These are phyloP conservation scores for Sarocladium oryzae DNA, from an alignment of 2,329 filamentous ascomycete species.

Conservation along the genomic window DNA sequence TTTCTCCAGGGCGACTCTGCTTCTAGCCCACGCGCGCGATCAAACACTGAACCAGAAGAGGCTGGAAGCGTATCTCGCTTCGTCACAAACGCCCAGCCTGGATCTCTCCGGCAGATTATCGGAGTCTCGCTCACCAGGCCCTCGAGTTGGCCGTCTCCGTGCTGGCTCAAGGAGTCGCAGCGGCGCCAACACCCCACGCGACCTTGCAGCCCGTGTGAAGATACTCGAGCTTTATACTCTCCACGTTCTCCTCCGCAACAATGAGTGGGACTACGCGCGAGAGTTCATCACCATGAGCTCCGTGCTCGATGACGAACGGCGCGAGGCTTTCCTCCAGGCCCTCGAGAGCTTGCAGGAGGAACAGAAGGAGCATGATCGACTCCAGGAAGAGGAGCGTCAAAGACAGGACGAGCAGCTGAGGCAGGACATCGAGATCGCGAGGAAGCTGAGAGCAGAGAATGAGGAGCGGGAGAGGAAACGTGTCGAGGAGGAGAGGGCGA, in stretches of 20 bases:
- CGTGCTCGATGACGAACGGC: constrained; percentile 84
- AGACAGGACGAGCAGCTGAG: constrained; percentile 51
- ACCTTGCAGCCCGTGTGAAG: constrained; percentile 79
- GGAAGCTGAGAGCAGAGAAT: constrained; percentile 49
- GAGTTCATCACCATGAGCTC: constrained; percentile 86
- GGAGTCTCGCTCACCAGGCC: constrained; percentile 31
- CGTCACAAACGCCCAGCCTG: constrained; percentile 65
- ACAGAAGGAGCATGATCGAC: constrained; percentile 63
- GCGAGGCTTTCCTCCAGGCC: constrained; percentile 82
- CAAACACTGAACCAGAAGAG: constrained; percentile 81
- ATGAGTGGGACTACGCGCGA: constrained; percentile 91
- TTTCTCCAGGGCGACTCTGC: constrained; percentile 65
- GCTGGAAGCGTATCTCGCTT: constrained; percentile 82
- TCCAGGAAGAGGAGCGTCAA: constrained; percentile 52
- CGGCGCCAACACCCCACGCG: constrained; percentile 75
- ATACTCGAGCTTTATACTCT: constrained; percentile 93
- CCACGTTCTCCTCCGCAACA: constrained; percentile 87
- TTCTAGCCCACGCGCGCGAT: constrained; percentile 81
- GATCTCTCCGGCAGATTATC: constrained; percentile 62
- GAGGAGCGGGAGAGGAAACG: constrained; percentile 48
- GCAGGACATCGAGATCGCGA: constrained; percentile 50
- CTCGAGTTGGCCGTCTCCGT: constrained; percentile 30
- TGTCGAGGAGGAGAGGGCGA: constrained; percentile 46
- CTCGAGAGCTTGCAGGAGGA: constrained; percentile 80
- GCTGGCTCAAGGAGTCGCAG: constrained; percentile 44